phyloP scores from a whole-genome alignment of 805 yeast genomes.

The Candida gorgasii region DNA sequence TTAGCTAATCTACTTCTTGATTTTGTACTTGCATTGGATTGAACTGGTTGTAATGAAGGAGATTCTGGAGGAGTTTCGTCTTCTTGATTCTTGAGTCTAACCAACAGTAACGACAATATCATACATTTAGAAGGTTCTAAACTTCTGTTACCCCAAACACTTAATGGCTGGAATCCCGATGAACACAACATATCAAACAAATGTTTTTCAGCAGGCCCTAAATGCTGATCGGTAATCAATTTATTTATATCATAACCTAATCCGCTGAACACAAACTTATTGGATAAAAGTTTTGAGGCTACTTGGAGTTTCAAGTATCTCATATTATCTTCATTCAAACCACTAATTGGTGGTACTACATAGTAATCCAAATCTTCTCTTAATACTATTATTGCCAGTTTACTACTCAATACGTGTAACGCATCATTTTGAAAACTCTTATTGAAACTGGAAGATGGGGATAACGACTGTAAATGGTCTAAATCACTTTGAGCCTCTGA shows the following conservation, averaged over 20 bases:
- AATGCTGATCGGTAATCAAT: conserved; percentile 40
- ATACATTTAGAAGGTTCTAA: conserved; percentile 86
- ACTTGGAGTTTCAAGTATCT: conserved; percentile 69
- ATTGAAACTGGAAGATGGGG: conserved; percentile 33
- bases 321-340: conserved; percentile 59
- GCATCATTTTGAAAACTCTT: conserved; percentile 20
- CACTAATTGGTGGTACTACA: conserved; percentile 74
- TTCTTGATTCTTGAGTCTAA: conserved; percentile 47
- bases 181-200: conserved; percentile 91
- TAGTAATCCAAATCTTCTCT: conserved; percentile 94
- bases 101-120: conserved; percentile 78
- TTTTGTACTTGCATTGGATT: conserved; percentile 42
- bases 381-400: conserved; percentile 88
- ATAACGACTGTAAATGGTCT: conserved; percentile 23
- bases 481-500: conserved; percentile 67
- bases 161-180: conserved; percentile 70
- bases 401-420: conserved; percentile 66
- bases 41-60: conserved; percentile 45
- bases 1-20: conserved; percentile 57
- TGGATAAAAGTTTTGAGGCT: conserved; percentile 61
- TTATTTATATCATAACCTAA: conserved; percentile 53
- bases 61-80: conserved; percentile 41
- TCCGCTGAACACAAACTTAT: conserved; percentile 73
- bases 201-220: conserved; percentile 93
- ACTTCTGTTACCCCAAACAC: conserved; percentile 87